phyloP scores from a whole-genome alignment of 129 eudicot genomes.

The Flaveria bidentis region DNA sequence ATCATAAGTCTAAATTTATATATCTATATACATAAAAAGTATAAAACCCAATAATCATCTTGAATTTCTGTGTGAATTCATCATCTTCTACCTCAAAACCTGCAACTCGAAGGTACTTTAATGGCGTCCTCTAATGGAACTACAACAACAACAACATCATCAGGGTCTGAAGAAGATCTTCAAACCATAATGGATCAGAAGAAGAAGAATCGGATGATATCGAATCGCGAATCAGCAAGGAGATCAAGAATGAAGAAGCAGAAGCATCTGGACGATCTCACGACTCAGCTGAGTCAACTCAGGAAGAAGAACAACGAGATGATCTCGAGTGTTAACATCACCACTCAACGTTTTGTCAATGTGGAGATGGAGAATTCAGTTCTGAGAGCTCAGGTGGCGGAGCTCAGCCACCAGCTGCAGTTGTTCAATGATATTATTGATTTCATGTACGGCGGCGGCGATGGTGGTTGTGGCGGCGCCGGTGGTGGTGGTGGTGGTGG shows the following conservation, averaged over 20 bases:
- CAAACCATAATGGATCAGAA: conserved; percentile 61
- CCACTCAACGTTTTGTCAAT: conserved; percentile 54
- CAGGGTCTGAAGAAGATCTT: conserved; percentile 66
- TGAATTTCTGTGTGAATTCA: background rate
- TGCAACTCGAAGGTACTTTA: background rate
- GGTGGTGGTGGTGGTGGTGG: background rate
- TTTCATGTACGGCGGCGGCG: conserved; percentile 8
- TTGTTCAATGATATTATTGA: conserved; percentile 61
- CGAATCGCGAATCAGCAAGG: conserved; percentile 95
- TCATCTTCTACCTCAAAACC: conserved; percentile 4
- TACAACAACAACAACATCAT: conserved; percentile 18
- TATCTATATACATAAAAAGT: background rate
- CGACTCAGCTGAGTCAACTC: conserved; percentile 58
- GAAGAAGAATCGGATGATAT: conserved; percentile 78
- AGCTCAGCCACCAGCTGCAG: conserved; percentile 73
- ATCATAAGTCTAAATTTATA: background rate
- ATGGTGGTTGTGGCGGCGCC: background rate
- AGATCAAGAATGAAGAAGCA: conserved; percentile 80
- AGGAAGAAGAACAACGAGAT: conserved; percentile 59
- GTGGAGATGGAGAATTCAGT: conserved; percentile 75
- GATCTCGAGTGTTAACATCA: conserved; percentile 42
- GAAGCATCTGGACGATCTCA: conserved; percentile 74
- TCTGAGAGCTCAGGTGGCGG: conserved; percentile 70
- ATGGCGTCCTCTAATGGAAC: conserved; percentile 80
- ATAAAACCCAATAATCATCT: background rate